Evolutionary conservation across 1,284 basidiomycete species (phyloP).

Genomic region (Ceratobasidium sp.): DNA sequence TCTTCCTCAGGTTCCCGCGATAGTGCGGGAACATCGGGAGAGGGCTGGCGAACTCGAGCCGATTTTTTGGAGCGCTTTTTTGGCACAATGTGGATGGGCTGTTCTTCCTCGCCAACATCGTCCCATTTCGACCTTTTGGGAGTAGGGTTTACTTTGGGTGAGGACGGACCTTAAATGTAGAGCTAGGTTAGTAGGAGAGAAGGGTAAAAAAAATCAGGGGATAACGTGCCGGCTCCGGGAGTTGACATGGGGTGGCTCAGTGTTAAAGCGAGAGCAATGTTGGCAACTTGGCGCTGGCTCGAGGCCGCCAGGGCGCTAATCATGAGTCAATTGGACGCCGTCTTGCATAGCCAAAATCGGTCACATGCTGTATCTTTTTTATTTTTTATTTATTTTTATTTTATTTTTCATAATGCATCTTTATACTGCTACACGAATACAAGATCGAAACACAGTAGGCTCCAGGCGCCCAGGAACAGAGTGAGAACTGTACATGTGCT

Average conservation of each 20-base stretch:
- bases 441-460: too few relatives aligned
- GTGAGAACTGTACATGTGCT: too few relatives aligned
- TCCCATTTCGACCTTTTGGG: constrained; percentile 76
- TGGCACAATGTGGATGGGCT: constrained; percentile 44
- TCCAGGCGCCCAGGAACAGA: too few relatives aligned
- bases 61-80: constrained; percentile 44
- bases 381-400: too few relatives aligned
- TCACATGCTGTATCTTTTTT: too few relatives aligned
- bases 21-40: constrained; percentile 36
- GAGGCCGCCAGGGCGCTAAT: too few relatives aligned
- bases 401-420: too few relatives aligned
- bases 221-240: constrained; percentile 27
- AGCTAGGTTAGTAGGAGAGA: not conserved
- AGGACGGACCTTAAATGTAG: constrained; percentile 18
- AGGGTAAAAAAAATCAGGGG: not conserved
- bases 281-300: too few relatives aligned
- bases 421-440: too few relatives aligned
- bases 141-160: constrained; percentile 17
- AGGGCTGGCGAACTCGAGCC: constrained; percentile 32
- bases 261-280: too few relatives aligned
- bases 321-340: too few relatives aligned
- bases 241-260: constrained; percentile 39
- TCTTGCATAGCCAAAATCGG: too few relatives aligned
- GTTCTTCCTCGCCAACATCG: constrained; percentile 51
- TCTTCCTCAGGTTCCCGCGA: constrained; percentile 37